These are phyloP conservation scores for Leucoagaricus sp. DNA, from an alignment of 1,284 basidiomycete genomes.

Conservation along the genomic window DNA sequence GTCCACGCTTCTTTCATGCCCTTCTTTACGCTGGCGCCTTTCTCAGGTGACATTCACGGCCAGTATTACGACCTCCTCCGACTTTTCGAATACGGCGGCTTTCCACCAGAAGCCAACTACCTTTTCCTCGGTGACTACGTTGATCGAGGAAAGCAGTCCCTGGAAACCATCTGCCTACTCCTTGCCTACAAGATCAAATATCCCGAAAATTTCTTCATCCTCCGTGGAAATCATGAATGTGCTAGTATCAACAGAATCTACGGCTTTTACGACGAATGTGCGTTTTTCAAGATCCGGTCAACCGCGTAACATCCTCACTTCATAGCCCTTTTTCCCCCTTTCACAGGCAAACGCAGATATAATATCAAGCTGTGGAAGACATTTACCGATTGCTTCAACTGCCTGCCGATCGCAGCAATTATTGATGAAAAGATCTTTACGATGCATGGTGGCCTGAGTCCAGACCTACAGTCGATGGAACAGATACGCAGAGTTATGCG, in stretches of 20 bases:
- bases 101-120: slow-evolving; percentile 96
- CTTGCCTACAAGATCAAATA: slow-evolving; percentile 98
- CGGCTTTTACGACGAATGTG: slow-evolving; percentile 96
- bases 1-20: background rate
- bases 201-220: slow-evolving; percentile 96
- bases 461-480: slow-evolving; percentile 99
- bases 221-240: slow-evolving; percentile 94
- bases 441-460: slow-evolving; percentile 91
- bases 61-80: slow-evolving; percentile 95
- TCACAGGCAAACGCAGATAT: slow-evolving; percentile 90
- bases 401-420: slow-evolving; percentile 92
- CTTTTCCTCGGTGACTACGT: slow-evolving; percentile 96
- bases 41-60: slow-evolving; percentile 88
- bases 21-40: background rate
- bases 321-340: slow-evolving; percentile 15
- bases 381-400: slow-evolving; percentile 97
- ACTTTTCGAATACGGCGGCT: slow-evolving; percentile 93
- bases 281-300: slow-evolving; percentile 31
- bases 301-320: background rate
- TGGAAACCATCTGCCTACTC: slow-evolving; percentile 91
- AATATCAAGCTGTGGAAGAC: slow-evolving; percentile 99
- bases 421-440: slow-evolving; percentile 98
- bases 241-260: slow-evolving; percentile 96
- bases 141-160: slow-evolving; percentile 92
- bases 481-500: slow-evolving; percentile 99